Evolutionary conservation across 169 alveolate genomes (phyloP).

Genomic region (Babesia sp.): DNA sequence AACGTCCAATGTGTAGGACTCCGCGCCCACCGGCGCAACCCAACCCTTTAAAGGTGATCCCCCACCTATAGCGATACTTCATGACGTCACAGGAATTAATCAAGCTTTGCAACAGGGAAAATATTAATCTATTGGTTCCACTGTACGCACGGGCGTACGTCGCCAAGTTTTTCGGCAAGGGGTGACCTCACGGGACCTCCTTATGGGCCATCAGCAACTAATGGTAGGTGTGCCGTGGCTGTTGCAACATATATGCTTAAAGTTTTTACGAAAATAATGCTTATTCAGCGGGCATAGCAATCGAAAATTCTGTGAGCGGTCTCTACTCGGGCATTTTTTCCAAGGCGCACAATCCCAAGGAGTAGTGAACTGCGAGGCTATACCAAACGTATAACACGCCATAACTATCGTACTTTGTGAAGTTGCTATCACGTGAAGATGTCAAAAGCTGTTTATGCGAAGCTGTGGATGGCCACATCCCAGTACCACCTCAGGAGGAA

Average conservation of each 20-base stretch:
- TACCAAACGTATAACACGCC: too few species aligned
- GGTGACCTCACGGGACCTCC: neutral
- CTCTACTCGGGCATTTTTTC: too few species aligned
- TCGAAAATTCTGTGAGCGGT: too few species aligned
- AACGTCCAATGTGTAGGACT: neutral
- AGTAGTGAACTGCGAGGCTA: too few species aligned
- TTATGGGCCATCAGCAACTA: neutral
- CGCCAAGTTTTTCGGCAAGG: neutral
- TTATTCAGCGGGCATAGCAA: too few species aligned
- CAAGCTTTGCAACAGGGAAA: too few species aligned
- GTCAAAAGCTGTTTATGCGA: slow-evolving; percentile 79
- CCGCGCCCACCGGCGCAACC: neutral
- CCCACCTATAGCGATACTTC: neutral
- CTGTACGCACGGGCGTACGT: neutral
- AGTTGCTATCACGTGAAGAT: too few species aligned
- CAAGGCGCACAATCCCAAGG: too few species aligned
- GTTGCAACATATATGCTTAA: too few species aligned
- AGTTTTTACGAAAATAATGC: too few species aligned
- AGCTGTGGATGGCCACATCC: slow-evolving; percentile 78
- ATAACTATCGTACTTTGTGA: too few species aligned
- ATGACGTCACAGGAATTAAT: neutral
- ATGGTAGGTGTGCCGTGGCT: neutral
- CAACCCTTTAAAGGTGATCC: neutral
- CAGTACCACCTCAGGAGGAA: slow-evolving; percentile 73
- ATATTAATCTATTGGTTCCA: too few species aligned